A percentile compares a stretch with the other conserved stretches of the same genome.
Evolutionary conservation across 1,284 basidiomycete genomes (phyloP).

Genomic region (Ganoderma resinaceum): DNA sequence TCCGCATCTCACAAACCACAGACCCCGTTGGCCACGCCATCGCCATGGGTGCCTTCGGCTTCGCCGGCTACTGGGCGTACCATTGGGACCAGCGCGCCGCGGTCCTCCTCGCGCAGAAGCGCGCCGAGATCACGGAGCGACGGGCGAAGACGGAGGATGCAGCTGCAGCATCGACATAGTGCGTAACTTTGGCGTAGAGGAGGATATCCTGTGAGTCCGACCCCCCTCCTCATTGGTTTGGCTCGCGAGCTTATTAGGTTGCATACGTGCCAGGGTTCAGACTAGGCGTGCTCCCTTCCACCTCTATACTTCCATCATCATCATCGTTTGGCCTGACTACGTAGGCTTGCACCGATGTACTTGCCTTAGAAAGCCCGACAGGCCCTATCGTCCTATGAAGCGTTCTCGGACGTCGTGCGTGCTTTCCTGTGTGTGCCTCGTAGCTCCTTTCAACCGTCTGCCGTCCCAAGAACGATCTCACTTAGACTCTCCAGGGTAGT

Average conservation of each 20-base stretch:
- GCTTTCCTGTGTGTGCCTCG: not conserved
- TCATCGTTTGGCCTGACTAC: not conserved
- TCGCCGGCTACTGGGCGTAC: constrained; percentile 72
- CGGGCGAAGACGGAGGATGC: constrained; percentile 47
- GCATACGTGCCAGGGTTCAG: not conserved
- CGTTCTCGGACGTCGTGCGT: constrained; percentile 19
- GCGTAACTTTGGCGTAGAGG: not conserved
- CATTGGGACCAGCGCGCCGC: constrained; percentile 66
- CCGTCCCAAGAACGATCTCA: not conserved
- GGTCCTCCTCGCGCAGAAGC: constrained; percentile 66
- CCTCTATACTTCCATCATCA: not conserved
- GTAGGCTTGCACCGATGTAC: constrained; percentile 1
- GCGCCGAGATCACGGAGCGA: constrained; percentile 60
- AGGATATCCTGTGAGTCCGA: not conserved
- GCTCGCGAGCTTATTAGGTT: not conserved
- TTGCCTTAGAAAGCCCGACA: not conserved
- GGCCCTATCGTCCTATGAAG: constrained; percentile 22
- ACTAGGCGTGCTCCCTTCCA: not conserved
- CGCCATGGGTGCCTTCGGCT: constrained; percentile 73
- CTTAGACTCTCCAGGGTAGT: too few species aligned
- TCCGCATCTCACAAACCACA: constrained; percentile 36
- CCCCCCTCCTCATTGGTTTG: not conserved
- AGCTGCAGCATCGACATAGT: constrained; percentile 31
- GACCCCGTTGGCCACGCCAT: constrained; percentile 70
- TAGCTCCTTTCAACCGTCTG: not conserved